Percentiles rank a stretch among this genome's conserved stretches.
Conservation (phyloP, 1,284 basidiomycete species). For the Cryptococcus wingfieldii region DNA sequence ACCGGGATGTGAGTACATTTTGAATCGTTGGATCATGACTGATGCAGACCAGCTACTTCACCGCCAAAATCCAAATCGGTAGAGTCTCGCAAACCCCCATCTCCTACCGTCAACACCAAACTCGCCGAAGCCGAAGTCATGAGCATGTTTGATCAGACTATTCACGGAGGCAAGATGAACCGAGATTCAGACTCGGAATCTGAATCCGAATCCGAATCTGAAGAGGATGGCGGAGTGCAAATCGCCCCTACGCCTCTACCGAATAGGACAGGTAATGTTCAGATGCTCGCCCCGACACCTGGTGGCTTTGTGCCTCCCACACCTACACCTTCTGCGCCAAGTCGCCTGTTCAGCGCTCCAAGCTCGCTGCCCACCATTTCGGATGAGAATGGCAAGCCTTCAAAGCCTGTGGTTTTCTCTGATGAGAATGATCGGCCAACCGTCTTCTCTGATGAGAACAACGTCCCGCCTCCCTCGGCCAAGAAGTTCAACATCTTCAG, state of each 20-base stretch:
- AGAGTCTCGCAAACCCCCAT: conserved; percentile 50
- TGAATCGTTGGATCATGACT: conserved; percentile 26
- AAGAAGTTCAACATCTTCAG: conserved; percentile 39
- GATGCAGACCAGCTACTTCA: conserved; percentile 50
- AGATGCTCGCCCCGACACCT: conserved; percentile 35
- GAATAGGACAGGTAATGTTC: conserved; percentile 15
- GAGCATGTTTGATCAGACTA: conserved; percentile 82
- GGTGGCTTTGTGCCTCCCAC: conserved; percentile 45
- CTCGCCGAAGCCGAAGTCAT: conserved; percentile 89
- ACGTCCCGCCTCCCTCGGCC: conserved; percentile 21
- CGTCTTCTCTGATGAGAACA: conserved; percentile 39
- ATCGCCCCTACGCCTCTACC: conserved; percentile 42
- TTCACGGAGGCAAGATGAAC: conserved; percentile 50
- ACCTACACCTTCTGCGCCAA: conserved; percentile 35
- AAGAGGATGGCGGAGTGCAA: conserved; percentile 32
- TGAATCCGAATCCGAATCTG: conserved; percentile 22
- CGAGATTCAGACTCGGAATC: conserved; percentile 50
- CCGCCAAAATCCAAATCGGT: conserved; percentile 21
- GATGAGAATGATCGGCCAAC: conserved; percentile 19
- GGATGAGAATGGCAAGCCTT: conserved; percentile 22
- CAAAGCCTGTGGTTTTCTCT: conserved; percentile 26
- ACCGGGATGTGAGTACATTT: conserved; percentile 38
- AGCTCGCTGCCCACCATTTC: conserved; percentile 9
- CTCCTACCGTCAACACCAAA: conserved; percentile 79
- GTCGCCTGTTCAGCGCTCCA: neutral